Evolutionary conservation across 139 green algal species (phyloP).

Genomic region (Haematococcus lacustris): DNA sequence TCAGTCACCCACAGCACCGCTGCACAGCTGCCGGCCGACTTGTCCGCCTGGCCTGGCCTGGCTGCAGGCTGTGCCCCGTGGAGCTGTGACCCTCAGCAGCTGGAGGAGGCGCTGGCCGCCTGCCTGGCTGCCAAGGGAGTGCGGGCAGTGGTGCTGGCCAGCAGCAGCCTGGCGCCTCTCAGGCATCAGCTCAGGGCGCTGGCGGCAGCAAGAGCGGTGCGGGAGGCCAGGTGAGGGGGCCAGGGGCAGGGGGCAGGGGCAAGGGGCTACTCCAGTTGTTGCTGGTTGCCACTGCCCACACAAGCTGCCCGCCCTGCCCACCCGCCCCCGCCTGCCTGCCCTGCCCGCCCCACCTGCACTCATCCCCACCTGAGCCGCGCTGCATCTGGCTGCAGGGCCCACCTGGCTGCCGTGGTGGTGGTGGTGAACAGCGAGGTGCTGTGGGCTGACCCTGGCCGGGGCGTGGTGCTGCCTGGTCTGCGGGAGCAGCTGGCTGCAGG

Average conservation of each 20-base stretch:
- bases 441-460: background rate
- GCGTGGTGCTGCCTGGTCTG: background rate
- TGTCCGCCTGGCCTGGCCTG: no score
- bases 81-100: no score
- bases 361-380: background rate
- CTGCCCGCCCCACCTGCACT: no score
- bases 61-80: no score
- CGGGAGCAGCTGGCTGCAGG: conserved; percentile 10
- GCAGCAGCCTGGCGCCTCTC: background rate
- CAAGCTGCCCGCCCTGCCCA: no score
- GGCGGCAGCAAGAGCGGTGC: conserved; percentile 1
- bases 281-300: no score
- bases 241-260: no score
- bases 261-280: no score
- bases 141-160: conserved; percentile 7
- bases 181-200: conserved; percentile 6
- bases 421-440: background rate
- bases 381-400: background rate
- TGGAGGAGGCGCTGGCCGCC: no score
- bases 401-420: background rate
- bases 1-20: no score
- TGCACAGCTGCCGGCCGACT: no score
- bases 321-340: background rate
- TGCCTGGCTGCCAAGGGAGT: no score
- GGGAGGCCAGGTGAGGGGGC: background rate